Base-by-base conservation (phyloP, 2,329 filamentous ascomycete species). In the Chrysoporthe deuterocubensis region DNA sequence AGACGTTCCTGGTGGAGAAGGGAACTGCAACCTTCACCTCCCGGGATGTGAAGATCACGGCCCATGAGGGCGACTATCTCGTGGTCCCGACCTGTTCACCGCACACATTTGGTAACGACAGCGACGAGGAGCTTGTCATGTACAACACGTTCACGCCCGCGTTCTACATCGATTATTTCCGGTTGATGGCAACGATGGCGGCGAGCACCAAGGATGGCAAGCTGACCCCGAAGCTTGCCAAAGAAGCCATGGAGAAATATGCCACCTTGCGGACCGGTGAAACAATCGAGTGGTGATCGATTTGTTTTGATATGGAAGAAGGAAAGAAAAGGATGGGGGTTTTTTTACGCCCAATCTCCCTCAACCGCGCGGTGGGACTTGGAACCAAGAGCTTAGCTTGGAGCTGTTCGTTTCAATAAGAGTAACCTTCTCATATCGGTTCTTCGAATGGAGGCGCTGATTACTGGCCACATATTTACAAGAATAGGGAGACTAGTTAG, bases 91-190 rank as follows among this genome's bases (percentile, higher is more conserved):
- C 81, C 46, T 80, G 84, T 8, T 81, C 82, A 14, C 84, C 85
- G 11, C 85, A 88, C 73, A 87, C 83, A 0, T 88, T 89, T 75
- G 81, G 77, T 62, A 88, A 88, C 66, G 83, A 85, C 0, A 82
- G 81, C 56, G 82, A 86, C 60, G 79, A 84, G 71, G 84, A 86
- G 69, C 82, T 84, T 3, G 81, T 80, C 70, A 84, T 88, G 73
- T 81, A 87, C 78, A 87, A 87, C 73, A 88, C 86, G 0, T 84
- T 81, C 67, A 87, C 84, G 34, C 85, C 86, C 0, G 82, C 82
- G 2, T 86, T 85, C 71, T 87, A 86, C 71, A 84, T 87, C 70
- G 83, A 86, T 67, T 87, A 87, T 72, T 87, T 88, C 75, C 84
- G 84, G 76, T 76, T 86, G 56, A 71, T 87, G 72, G 78, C 80